Percentiles rank a stretch among this genome's conserved stretches.
Conservation (phyloP, 2,329 filamentous ascomycete genomes). For the Cladosporium cucumerinum region DNA sequence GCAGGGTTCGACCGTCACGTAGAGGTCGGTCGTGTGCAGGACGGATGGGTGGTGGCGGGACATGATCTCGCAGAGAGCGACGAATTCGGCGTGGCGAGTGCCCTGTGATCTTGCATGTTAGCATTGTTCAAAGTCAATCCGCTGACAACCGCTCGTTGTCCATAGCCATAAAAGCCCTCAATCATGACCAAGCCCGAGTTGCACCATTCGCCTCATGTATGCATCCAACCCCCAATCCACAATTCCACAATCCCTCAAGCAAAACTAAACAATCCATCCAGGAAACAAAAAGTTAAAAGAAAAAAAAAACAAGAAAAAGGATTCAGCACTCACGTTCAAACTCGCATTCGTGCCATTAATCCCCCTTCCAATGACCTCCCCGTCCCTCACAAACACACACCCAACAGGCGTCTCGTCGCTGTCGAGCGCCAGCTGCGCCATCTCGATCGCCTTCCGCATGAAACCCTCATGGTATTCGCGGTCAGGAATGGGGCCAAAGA, state of each 20-base stretch:
- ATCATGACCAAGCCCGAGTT: too few species aligned
- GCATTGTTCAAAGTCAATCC: neutral
- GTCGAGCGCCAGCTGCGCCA: conserved; percentile 81
- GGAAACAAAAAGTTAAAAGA: neutral
- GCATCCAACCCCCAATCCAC: neutral
- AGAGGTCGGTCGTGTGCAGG: conserved; percentile 72
- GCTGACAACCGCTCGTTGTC: neutral
- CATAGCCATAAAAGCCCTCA: too few species aligned
- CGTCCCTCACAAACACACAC: conserved; percentile 83
- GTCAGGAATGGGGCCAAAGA: conserved; percentile 37
- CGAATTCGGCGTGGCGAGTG: conserved; percentile 91
- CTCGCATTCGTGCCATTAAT: conserved; percentile 97
- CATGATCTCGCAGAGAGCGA: conserved; percentile 70
- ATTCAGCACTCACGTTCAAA: conserved; percentile 55
- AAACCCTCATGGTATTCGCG: conserved; percentile 58
- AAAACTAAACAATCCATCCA: too few species aligned
- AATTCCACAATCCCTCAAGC: too few species aligned
- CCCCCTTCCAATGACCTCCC: conserved; percentile 75
- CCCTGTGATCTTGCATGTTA: conserved; percentile 51
- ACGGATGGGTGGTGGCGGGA: conserved; percentile 63
- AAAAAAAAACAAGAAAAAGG: neutral
- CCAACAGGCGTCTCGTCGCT: conserved; percentile 94
- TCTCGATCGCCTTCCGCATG: conserved; percentile 81
- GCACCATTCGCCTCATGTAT: too few species aligned
- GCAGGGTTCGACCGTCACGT: conserved; percentile 97